Percentiles rank a stretch among this genome's conserved stretches.
Evolutionary conservation across 2,329 filamentous ascomycete genomes (phyloP).

Genomic region (Sporothrix brunneoviolacea): DNA sequence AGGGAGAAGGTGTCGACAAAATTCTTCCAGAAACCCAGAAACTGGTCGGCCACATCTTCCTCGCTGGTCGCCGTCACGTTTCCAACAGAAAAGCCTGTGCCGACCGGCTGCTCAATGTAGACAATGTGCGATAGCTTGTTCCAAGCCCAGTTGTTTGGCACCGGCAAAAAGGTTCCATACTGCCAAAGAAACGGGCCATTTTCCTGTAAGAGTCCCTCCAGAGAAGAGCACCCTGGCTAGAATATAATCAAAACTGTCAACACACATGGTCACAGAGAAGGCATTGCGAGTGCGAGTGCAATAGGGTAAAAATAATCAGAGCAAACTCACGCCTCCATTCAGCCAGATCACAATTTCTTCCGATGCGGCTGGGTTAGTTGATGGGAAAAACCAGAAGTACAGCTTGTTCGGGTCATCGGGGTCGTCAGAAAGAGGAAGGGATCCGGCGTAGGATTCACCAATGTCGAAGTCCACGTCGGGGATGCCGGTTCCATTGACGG

Average conservation of each 20-base stretch:
- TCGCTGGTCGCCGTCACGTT: conserved; percentile 57
- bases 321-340: conserved; percentile 42
- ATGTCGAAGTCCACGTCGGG: conserved; percentile 66
- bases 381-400: conserved; percentile 64
- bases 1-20: conserved; percentile 66
- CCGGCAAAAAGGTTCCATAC: conserved; percentile 59
- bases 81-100: conserved; percentile 64
- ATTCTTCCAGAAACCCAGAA: conserved; percentile 73
- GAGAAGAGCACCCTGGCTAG: conserved; percentile 54
- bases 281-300: accelerated
- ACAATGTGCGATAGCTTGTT: conserved; percentile 69
- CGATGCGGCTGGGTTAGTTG: conserved; percentile 39
- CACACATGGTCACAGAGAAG: not conserved
- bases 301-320: not conserved
- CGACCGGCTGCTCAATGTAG: conserved; percentile 64
- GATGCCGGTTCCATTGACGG: conserved; percentile 56
- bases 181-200: conserved; percentile 70
- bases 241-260: too few relatives aligned
- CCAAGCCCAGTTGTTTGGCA: conserved; percentile 66
- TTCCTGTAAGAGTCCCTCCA: conserved; percentile 66
- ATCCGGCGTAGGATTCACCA: conserved; percentile 58
- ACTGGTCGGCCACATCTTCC: conserved; percentile 62
- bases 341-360: conserved; percentile 59
- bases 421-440: conserved; percentile 48
- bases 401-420: conserved; percentile 41